phyloP scores from a whole-genome alignment of 2,329 filamentous ascomycete genomes.

The Xylariaceae sp. region DNA sequence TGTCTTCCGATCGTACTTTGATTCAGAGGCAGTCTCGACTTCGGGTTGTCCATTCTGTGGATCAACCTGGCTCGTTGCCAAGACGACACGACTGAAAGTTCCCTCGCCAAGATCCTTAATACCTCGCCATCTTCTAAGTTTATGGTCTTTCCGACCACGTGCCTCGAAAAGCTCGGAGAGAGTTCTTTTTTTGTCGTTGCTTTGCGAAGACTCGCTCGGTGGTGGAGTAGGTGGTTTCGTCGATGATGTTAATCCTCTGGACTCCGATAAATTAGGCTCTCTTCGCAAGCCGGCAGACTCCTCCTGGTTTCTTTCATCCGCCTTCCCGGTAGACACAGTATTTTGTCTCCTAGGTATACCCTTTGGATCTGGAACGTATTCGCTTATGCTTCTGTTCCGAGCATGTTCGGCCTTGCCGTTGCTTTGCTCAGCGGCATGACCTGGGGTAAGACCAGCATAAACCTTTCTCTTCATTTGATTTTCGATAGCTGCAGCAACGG shows the following conservation, averaged over 20 bases:
- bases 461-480: conserved; percentile 55
- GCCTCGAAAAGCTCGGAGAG: conserved; percentile 66
- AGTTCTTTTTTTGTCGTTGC: conserved; percentile 39
- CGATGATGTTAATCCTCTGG: conserved; percentile 67
- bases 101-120: conserved; percentile 82
- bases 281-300: conserved; percentile 54
- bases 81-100: conserved; percentile 90
- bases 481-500: conserved; percentile 46
- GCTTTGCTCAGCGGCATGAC: conserved; percentile 28
- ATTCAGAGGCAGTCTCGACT: conserved; percentile 33
- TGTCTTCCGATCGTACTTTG: conserved; percentile 62
- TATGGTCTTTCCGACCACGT: conserved; percentile 60
- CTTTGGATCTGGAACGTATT: conserved; percentile 73
- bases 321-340: conserved; percentile 64
- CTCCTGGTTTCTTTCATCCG: conserved; percentile 34
- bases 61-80: conserved; percentile 75
- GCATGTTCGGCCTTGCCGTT: conserved; percentile 44
- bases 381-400: conserved; percentile 81
- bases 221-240: conserved; percentile 73
- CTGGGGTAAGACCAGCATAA: conserved; percentile 46
- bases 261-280: conserved; percentile 75
- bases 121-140: conserved; percentile 73
- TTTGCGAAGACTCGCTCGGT: conserved; percentile 66
- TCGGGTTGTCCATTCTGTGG: conserved; percentile 33
- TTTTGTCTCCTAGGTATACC: conserved; percentile 67